Conservation (phyloP, 352 stramenopile genomes). For the Thalassiosira pacifica region DNA sequence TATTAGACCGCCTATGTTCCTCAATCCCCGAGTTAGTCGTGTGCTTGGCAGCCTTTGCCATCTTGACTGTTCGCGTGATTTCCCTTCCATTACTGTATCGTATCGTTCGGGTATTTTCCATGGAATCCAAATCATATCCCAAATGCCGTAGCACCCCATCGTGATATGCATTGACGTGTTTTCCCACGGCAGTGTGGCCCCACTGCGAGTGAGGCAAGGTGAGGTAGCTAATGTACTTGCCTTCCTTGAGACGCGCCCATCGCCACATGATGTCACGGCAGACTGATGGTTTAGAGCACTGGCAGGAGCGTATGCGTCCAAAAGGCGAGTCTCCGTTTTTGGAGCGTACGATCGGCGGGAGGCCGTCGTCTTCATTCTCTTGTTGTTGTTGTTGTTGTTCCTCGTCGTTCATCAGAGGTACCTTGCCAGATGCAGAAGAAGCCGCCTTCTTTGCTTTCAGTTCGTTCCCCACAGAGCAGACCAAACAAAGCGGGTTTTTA, state of each 20-base stretch:
- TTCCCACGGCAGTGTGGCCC: neutral
- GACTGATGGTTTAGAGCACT: neutral
- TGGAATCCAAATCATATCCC: neutral
- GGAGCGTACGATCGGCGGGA: neutral
- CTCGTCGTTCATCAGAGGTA: neutral
- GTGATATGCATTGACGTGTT: neutral
- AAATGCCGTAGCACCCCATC: neutral
- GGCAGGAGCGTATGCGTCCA: neutral
- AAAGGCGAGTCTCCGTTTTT: neutral
- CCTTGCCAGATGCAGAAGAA: neutral
- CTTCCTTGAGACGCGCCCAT: neutral
- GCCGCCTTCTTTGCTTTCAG: neutral
- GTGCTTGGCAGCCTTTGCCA: neutral
- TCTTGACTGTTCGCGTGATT: neutral
- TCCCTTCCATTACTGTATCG: neutral
- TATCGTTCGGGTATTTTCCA: neutral
- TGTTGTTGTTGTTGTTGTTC: neutral
- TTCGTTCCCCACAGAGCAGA: neutral
- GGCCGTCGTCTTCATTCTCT: neutral
- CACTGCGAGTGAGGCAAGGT: neutral
- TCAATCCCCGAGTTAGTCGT: too few species aligned
- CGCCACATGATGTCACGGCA: slow-evolving; percentile 1
- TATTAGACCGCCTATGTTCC: too few species aligned
- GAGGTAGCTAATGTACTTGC: neutral
- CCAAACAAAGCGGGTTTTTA: neutral